Evolutionary conservation across 2,329 filamentous ascomycete genomes (phyloP).

Genomic region (Ceratocystis huliohia): DNA sequence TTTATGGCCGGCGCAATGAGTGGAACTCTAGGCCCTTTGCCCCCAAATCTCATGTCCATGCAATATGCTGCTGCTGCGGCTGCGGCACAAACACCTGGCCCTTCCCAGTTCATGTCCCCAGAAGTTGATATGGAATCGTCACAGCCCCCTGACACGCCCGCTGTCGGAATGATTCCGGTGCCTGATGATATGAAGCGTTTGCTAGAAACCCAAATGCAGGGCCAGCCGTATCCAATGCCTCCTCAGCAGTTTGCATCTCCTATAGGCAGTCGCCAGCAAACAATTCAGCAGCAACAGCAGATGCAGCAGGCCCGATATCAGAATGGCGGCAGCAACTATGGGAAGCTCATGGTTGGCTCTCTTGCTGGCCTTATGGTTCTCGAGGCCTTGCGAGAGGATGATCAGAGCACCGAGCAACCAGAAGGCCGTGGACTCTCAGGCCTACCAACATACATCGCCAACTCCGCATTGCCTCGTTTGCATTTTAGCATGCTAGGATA

Average conservation of each 20-base stretch:
- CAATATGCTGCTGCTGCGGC: constrained; percentile 31
- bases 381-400: constrained; percentile 60
- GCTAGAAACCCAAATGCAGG: constrained; percentile 43
- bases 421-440: constrained; percentile 55
- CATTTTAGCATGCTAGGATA: constrained; percentile 44
- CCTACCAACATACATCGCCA: constrained; percentile 47
- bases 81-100: constrained; percentile 24
- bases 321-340: constrained; percentile 40
- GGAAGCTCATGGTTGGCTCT: constrained; percentile 84
- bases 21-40: constrained; percentile 42
- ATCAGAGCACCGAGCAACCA: constrained; percentile 50
- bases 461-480: constrained; percentile 35
- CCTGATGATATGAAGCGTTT: constrained; percentile 54
- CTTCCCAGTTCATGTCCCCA: constrained; percentile 29
- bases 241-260: constrained; percentile 38
- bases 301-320: constrained; percentile 43
- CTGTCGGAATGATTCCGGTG: constrained; percentile 50
- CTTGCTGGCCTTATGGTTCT: constrained; percentile 85
- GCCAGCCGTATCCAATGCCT: constrained; percentile 40
- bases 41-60: constrained; percentile 42
- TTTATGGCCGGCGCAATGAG: constrained; percentile 66
- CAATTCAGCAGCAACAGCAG: constrained; percentile 36
- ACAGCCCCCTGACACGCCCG: constrained; percentile 33
- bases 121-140: constrained; percentile 36
- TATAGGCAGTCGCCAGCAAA: constrained; percentile 41